phyloP scores from a whole-genome alignment of 2,329 filamentous ascomycete species.

The Xylaria polymorpha region DNA sequence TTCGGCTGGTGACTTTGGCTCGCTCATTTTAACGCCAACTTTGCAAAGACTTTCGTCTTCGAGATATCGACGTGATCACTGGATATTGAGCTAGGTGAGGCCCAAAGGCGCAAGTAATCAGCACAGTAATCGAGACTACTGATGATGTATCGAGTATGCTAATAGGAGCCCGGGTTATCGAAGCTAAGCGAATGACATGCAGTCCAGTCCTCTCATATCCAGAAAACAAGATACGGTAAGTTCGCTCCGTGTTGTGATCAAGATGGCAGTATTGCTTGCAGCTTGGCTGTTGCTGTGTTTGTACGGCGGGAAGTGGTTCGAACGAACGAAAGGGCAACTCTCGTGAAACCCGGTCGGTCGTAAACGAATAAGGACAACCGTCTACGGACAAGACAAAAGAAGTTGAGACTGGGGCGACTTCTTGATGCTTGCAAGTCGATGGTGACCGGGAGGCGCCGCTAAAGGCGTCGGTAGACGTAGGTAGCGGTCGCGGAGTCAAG shows the following conservation, averaged over 20 bases:
- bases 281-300: neutral
- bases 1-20: conserved; percentile 45
- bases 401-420: too few species aligned
- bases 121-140: neutral
- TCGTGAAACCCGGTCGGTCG: conserved; percentile 3
- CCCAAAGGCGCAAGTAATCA: neutral
- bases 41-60: neutral
- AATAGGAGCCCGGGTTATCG: neutral
- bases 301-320: neutral
- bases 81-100: neutral
- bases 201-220: conserved; percentile 9
- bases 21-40: conserved; percentile 10
- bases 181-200: conserved; percentile 10
- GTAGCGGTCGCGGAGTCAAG: neutral
- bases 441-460: neutral
- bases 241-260: neutral
- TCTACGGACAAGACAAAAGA: conserved; percentile 1
- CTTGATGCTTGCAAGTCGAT: neutral
- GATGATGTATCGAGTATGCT: conserved; percentile 14
- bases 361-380: conserved; percentile 20
- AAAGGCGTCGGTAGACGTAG: neutral
- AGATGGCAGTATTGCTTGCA: neutral
- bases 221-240: neutral
- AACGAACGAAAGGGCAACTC: neutral
- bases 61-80: neutral